phyloP scores from a whole-genome alignment of 768 basidiomycete species.

The Boletus sp. region DNA sequence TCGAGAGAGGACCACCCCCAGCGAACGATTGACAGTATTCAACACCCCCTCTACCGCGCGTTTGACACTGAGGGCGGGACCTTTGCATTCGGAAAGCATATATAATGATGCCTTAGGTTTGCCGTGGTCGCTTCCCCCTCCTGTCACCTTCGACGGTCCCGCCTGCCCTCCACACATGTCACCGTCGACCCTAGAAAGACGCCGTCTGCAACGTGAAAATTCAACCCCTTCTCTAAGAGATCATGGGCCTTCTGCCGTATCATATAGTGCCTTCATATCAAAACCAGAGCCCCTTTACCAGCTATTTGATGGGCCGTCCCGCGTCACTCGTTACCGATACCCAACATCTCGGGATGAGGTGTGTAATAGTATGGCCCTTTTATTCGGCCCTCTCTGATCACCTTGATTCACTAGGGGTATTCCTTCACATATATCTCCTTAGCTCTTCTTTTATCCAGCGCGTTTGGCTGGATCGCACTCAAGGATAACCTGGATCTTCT shows the following conservation, averaged over 20 bases:
- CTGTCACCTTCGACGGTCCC: conserved; percentile 50
- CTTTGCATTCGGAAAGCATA: background rate
- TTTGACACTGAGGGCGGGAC: conserved; percentile 9
- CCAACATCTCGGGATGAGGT: conserved; percentile 12
- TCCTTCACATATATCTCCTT: conserved; percentile 10
- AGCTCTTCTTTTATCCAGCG: conserved; percentile 20
- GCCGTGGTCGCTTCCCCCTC: conserved; percentile 40
- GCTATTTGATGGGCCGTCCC: conserved; percentile 49
- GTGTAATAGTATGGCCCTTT: conserved; percentile 4
- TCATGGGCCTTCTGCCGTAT: conserved; percentile 1
- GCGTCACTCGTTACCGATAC: conserved; percentile 22
- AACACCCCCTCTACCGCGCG: conserved; percentile 1
- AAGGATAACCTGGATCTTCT: conserved; percentile 7
- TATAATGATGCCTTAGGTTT: conserved; percentile 11
- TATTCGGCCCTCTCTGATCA: background rate
- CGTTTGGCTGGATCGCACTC: conserved; percentile 23
- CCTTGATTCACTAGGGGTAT: background rate
- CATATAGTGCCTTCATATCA: conserved; percentile 13
- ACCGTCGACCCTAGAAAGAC: conserved; percentile 7
- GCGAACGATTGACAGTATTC: conserved; percentile 14
- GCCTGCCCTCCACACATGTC: conserved; percentile 35
- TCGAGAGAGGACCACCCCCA: conserved; percentile 34
- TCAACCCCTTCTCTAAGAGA: background rate
- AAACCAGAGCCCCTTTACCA: conserved; percentile 35
- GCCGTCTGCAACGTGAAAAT: conserved; percentile 12